A percentile compares a stretch with the other conserved stretches of the same genome.
These are phyloP conservation scores for Wickerhamiella sorbophila DNA, from an alignment of 805 yeast genomes.

Conservation along the genomic window DNA sequence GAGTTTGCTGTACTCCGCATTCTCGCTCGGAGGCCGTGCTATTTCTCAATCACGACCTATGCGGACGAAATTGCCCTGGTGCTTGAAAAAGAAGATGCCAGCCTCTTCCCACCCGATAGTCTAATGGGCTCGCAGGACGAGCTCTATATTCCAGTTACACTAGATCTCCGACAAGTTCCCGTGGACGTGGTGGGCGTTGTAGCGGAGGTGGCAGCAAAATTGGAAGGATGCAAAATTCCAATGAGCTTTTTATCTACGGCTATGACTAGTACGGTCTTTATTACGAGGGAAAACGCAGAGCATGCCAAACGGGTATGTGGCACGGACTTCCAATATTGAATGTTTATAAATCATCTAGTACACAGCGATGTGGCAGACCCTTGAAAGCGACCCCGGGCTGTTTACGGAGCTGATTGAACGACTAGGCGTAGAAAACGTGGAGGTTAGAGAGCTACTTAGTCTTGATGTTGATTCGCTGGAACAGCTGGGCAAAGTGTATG, in stretches of 20 bases:
- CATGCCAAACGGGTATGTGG: too few relatives aligned
- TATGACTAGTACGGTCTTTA: slow-evolving; percentile 42
- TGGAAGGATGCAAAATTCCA: slow-evolving; percentile 30
- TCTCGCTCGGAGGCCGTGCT: slow-evolving; percentile 21
- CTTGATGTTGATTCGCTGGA: slow-evolving; percentile 31
- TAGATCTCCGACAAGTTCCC: slow-evolving; percentile 41
- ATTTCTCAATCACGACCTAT: slow-evolving; percentile 22
- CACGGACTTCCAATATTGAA: too few relatives aligned
- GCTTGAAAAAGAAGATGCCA: slow-evolving; percentile 14
- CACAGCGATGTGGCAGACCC: slow-evolving; percentile 12
- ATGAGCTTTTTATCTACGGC: slow-evolving; percentile 52
- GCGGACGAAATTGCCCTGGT: slow-evolving; percentile 23
- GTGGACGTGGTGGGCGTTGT: slow-evolving; percentile 52
- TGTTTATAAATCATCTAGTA: too few relatives aligned
- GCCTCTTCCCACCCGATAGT: slow-evolving; percentile 33
- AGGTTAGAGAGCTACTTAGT: slow-evolving; percentile 43
- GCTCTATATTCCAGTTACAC: slow-evolving; percentile 39
- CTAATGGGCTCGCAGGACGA: slow-evolving; percentile 47
- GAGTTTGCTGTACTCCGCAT: slow-evolving; percentile 29
- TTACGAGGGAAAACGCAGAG: too few relatives aligned
- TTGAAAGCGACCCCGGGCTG: slow-evolving; percentile 32
- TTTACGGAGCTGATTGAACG: slow-evolving; percentile 48
- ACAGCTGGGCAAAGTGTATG: slow-evolving; percentile 32
- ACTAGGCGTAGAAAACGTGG: slow-evolving; percentile 38
- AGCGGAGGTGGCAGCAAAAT: slow-evolving; percentile 43